Conservation (phyloP, 2,329 filamentous ascomycete species). For the Beauveria bassiana region DNA sequence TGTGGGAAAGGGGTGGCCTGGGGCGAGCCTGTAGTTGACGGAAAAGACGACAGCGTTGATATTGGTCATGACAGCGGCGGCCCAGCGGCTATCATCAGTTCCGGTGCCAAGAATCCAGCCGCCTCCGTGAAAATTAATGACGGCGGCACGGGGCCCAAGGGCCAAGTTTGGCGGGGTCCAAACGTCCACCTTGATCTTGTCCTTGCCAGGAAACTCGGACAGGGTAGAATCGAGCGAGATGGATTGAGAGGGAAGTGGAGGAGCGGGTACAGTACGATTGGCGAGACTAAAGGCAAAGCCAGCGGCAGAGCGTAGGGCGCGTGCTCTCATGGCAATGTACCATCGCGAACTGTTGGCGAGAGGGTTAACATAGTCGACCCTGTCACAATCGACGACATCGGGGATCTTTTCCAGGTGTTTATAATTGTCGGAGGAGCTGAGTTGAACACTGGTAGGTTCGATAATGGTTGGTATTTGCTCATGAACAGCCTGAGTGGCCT, state of each 20-base stretch:
- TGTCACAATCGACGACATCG: conserved; percentile 24
- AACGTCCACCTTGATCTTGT: conserved; percentile 41
- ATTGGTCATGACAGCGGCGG: conserved; percentile 41
- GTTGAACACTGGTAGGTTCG: background rate
- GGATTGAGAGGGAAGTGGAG: conserved; percentile 29
- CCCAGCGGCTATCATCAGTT: conserved; percentile 57
- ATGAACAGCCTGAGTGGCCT: background rate
- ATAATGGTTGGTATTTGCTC: conserved; percentile 8
- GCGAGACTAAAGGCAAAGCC: conserved; percentile 35
- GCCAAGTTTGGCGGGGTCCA: conserved; percentile 30
- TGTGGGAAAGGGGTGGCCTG: conserved; percentile 55
- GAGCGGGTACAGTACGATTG: conserved; percentile 33
- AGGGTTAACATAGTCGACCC: conserved; percentile 35
- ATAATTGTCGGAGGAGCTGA: conserved; percentile 6
- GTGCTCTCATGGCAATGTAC: conserved; percentile 34
- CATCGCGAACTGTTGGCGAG: conserved; percentile 36
- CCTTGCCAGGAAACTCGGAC: conserved; percentile 26
- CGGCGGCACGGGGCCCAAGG: conserved; percentile 37
- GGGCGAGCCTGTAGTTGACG: conserved; percentile 62
- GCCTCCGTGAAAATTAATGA: conserved; percentile 62
- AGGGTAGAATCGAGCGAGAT: conserved; percentile 37
- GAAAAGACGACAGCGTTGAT: conserved; percentile 53
- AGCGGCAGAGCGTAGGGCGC: conserved; percentile 36
- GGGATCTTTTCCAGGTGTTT: conserved; percentile 21
- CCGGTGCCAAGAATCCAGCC: conserved; percentile 57